Conservation (phyloP, 306 rosid genomes). For the Quercus bicolor region DNA sequence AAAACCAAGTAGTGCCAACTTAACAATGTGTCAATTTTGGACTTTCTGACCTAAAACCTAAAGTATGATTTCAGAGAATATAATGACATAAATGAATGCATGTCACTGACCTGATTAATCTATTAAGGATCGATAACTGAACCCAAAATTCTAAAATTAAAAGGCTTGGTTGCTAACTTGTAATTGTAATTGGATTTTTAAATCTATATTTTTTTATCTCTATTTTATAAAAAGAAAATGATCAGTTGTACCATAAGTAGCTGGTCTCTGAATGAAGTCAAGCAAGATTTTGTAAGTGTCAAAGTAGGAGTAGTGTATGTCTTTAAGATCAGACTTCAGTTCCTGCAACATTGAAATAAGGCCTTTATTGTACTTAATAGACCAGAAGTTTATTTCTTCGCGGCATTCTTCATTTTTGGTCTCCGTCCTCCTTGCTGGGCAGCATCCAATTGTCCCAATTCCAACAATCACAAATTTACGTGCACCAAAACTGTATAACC, state of each 20-base stretch:
- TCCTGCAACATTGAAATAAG: constrained; percentile 47
- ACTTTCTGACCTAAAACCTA: no score
- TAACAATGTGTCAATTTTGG: no score
- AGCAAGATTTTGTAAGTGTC: constrained; percentile 45
- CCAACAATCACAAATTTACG: constrained; percentile 63
- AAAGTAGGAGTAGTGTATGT: constrained; percentile 55
- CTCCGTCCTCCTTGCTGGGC: constrained; percentile 50
- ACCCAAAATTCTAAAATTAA: no score
- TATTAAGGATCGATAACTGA: no score
- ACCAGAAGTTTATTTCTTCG: constrained; percentile 40
- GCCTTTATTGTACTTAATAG: constrained; percentile 33
- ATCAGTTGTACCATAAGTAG: constrained; percentile 36
- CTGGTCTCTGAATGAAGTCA: constrained; percentile 43
- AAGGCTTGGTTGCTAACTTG: no score
- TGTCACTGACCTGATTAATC: no score
- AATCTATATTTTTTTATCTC: no score
- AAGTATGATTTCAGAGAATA: no score
- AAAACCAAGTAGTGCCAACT: no score
- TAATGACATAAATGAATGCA: no score
- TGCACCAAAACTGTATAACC: constrained; percentile 54
- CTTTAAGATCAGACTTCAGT: constrained; percentile 34
- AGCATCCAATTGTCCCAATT: constrained; percentile 59
- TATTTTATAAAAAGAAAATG: no score
- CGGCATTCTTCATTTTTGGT: constrained; percentile 36
- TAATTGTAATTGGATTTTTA: no score